phyloP scores from a whole-genome alignment of 176 grass and related monocot species.

The Rhynchospora tenuis region DNA sequence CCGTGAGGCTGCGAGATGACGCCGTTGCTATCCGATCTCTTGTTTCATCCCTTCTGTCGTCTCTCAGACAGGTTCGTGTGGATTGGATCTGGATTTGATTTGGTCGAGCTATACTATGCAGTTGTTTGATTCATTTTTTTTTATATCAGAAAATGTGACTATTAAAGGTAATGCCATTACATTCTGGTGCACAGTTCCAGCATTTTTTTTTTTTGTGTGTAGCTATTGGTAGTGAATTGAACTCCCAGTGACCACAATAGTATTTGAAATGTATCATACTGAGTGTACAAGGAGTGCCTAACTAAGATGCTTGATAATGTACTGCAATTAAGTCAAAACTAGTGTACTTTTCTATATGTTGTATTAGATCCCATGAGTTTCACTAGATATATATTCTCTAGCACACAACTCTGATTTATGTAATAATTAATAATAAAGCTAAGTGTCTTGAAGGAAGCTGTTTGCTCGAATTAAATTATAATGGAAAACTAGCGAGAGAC shows the following conservation, averaged over 20 bases:
- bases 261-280: neutral
- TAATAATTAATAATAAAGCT: neutral
- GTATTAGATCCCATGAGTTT: neutral
- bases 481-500: neutral
- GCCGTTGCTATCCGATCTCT: conserved; percentile 59
- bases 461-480: conserved; percentile 16
- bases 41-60: conserved; percentile 56
- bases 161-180: neutral
- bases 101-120: neutral
- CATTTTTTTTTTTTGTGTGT: neutral
- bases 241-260: neutral
- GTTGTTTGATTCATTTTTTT: conserved; percentile 13
- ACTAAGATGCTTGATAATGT: neutral
- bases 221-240: neutral
- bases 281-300: neutral
- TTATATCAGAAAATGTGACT: neutral
- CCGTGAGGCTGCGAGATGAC: conserved; percentile 80
- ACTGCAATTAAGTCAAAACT: neutral
- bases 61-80: conserved; percentile 46
- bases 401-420: neutral
- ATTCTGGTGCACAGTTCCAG: neutral
- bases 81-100: neutral
- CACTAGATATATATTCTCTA: neutral
- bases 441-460: neutral
- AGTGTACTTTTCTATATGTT: neutral